A percentile compares a stretch with the other conserved stretches of the same genome.
Conservation (phyloP, 1,139 yeast genomes). For the Hyphopichia buzzinii region DNA sequence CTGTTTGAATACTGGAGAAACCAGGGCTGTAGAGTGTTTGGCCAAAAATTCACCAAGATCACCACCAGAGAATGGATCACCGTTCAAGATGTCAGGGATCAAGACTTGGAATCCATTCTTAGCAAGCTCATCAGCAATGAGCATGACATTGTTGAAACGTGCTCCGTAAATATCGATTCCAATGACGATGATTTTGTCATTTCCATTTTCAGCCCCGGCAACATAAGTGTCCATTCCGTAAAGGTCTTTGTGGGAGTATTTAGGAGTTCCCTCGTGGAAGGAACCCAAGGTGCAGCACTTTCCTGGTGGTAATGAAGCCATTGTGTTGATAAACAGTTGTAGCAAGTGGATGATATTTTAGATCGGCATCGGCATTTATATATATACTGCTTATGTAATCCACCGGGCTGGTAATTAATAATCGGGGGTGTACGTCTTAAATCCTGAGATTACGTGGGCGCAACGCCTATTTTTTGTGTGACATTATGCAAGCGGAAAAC, state of each 20-base stretch:
- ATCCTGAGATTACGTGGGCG: no score
- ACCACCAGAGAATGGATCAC: constrained; percentile 33
- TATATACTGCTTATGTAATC: no score
- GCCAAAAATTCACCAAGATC: constrained; percentile 50
- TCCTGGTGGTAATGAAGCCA: constrained; percentile 58
- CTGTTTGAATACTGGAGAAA: constrained; percentile 36
- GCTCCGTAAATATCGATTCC: constrained; percentile 71
- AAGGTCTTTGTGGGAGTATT: constrained; percentile 40
- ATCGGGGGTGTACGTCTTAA: no score
- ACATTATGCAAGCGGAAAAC: no score
- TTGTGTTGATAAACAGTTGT: no score
- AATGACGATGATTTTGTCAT: constrained; percentile 53
- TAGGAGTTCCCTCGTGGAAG: constrained; percentile 51
- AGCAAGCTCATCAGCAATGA: constrained; percentile 73
- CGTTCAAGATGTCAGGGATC: constrained; percentile 69
- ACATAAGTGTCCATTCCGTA: constrained; percentile 55
- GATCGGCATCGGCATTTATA: no score
- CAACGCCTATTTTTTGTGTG: no score
- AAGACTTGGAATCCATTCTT: constrained; percentile 62
- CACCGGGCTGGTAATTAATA: no score
- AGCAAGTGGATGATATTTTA: no score
- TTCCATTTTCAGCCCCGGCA: constrained; percentile 44
- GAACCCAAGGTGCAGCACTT: constrained; percentile 44
- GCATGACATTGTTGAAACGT: constrained; percentile 50
- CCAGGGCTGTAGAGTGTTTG: constrained; percentile 49